A percentile compares a stretch with the other conserved stretches of the same genome.
Conservation (phyloP, 2,329 filamentous ascomycete species). For the Xylogone sp. region DNA sequence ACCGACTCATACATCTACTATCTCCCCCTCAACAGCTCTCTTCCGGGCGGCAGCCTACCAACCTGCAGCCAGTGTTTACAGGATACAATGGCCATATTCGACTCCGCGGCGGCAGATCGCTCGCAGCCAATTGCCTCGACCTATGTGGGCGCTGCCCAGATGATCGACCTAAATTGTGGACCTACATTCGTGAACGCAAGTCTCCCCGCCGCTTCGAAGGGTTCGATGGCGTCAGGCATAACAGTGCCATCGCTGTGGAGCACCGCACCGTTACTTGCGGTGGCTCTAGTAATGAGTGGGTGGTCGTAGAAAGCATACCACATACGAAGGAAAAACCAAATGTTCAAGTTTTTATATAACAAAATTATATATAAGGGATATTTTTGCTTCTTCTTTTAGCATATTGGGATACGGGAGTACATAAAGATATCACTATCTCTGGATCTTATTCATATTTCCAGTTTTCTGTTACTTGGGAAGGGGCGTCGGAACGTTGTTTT, state of each 20-base stretch:
- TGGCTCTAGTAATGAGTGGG: background rate
- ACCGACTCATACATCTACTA: constrained; percentile 81
- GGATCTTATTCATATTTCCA: background rate
- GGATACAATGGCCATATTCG: constrained; percentile 79
- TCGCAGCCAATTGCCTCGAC: constrained; percentile 63
- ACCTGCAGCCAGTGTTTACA: constrained; percentile 73
- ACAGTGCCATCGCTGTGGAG: background rate
- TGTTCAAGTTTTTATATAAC: too few species aligned
- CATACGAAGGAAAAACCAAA: background rate
- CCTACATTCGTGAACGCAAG: constrained; percentile 53
- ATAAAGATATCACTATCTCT: too few species aligned
- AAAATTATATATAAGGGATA: background rate
- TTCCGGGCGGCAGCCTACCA: constrained; percentile 66
- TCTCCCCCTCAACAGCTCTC: constrained; percentile 69
- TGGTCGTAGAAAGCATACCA: background rate
- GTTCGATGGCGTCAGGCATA: background rate
- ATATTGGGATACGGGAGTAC: too few species aligned
- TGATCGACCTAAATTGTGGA: constrained; percentile 67
- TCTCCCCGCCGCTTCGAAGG: constrained; percentile 34
- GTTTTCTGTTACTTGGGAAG: background rate
- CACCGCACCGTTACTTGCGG: background rate
- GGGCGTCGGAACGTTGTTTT: too few species aligned
- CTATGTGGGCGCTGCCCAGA: constrained; percentile 67
- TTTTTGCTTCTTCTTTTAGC: too few species aligned
- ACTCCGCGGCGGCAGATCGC: constrained; percentile 61